Evolutionary conservation across 805 yeast genomes (phyloP).

Genomic region (Metschnikowia baotianmanensis): DNA sequence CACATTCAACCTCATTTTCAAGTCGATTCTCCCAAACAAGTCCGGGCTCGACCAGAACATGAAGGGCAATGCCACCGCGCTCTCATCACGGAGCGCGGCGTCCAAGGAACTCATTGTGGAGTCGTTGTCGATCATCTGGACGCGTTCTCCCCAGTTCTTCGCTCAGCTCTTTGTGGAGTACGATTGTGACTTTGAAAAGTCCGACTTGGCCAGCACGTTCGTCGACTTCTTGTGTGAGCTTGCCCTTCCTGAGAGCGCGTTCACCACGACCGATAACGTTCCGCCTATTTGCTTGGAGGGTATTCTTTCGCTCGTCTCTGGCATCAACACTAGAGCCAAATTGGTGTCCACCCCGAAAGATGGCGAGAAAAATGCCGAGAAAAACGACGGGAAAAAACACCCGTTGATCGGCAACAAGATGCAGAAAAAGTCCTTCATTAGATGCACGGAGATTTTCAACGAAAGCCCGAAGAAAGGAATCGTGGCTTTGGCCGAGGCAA

Average conservation of each 20-base stretch:
- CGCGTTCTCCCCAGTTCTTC: conserved; percentile 74
- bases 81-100: conserved; percentile 32
- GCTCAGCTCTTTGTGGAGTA: conserved; percentile 74
- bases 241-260: conserved; percentile 83
- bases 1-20: conserved; percentile 60
- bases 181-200: conserved; percentile 87
- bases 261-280: conserved; percentile 74
- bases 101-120: conserved; percentile 84
- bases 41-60: conserved; percentile 19
- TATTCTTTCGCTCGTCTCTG: conserved; percentile 63
- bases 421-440: conserved; percentile 71
- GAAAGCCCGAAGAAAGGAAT: conserved; percentile 77
- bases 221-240: conserved; percentile 71
- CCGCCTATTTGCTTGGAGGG: conserved; percentile 96
- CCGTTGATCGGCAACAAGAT: conserved; percentile 42
- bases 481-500: conserved; percentile 56
- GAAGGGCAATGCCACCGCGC: conserved; percentile 15
- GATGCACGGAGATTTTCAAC: conserved; percentile 74
- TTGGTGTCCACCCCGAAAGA: too few relatives aligned
- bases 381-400: conserved; percentile 17
- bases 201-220: conserved; percentile 68
- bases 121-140: conserved; percentile 77
- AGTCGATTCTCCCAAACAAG: conserved; percentile 46
- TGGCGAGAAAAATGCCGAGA: too few relatives aligned
- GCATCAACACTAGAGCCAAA: conserved; percentile 53